Percentiles rank a stretch among this genome's conserved stretches.
Conservation (phyloP, 1,284 basidiomycete genomes). For the Meripilus lineatus region DNA sequence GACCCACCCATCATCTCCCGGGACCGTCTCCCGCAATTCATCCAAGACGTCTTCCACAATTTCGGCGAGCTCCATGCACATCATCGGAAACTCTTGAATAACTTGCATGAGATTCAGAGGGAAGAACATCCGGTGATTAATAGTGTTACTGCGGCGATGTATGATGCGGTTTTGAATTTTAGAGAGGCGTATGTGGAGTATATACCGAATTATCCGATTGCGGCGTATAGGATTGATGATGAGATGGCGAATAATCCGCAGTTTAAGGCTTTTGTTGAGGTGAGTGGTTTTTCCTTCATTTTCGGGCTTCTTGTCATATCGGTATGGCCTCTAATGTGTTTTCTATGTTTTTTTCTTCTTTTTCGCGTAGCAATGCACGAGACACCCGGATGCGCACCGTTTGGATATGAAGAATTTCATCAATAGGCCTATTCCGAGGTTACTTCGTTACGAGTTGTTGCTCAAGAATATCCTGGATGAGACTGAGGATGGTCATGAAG, state of each 20-base stretch:
- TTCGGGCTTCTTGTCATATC: neutral
- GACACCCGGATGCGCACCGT: slow-evolving; percentile 70
- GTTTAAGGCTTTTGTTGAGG: slow-evolving; percentile 84
- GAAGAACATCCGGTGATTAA: slow-evolving; percentile 86
- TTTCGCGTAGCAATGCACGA: slow-evolving; percentile 63
- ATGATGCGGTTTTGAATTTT: slow-evolving; percentile 90
- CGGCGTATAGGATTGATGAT: slow-evolving; percentile 86
- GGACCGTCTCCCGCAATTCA: slow-evolving; percentile 73
- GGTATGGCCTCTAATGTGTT: too few relatives aligned
- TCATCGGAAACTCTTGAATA: slow-evolving; percentile 72
- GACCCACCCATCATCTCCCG: slow-evolving; percentile 76
- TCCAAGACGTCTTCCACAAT: slow-evolving; percentile 92
- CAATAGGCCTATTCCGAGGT: slow-evolving; percentile 82
- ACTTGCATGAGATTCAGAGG: slow-evolving; percentile 81
- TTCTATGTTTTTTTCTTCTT: neutral
- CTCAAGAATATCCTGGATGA: slow-evolving; percentile 76
- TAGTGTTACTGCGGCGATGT: slow-evolving; percentile 81
- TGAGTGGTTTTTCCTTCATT: slow-evolving; percentile 28
- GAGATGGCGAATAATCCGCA: slow-evolving; percentile 77
- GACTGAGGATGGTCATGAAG: slow-evolving; percentile 71
- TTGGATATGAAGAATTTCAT: slow-evolving; percentile 88
- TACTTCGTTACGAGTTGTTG: slow-evolving; percentile 86
- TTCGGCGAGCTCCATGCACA: slow-evolving; percentile 75
- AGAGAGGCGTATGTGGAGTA: slow-evolving; percentile 92
- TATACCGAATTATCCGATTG: slow-evolving; percentile 91